These are phyloP conservation scores for Backusella tuberculispora DNA, from an alignment of 192 early-diverging fungal species.

Conservation along the genomic window DNA sequence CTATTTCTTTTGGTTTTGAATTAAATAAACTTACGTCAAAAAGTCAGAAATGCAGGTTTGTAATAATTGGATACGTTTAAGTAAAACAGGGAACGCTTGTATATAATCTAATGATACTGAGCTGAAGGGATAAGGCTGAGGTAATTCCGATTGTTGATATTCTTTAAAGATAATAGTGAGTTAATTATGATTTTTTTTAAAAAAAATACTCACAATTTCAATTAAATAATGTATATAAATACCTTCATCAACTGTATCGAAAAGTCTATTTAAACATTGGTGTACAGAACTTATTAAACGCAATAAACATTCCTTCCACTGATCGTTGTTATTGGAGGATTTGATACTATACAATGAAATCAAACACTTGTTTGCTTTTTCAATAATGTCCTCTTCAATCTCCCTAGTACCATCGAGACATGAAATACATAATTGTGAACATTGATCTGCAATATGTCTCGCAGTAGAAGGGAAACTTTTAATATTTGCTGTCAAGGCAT, in stretches of 20 bases:
- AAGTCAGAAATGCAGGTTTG: conserved; percentile 42
- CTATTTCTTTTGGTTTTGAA: too few relatives aligned
- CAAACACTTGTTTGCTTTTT: conserved; percentile 47
- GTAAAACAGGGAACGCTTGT: conserved; percentile 43
- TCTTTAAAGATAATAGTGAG: conserved; percentile 24
- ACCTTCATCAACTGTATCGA: conserved; percentile 61
- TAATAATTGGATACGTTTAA: conserved; percentile 38
- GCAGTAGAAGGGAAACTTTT: conserved; percentile 54
- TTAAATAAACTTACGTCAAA: conserved; percentile 40
- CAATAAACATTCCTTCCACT: conserved; percentile 48
- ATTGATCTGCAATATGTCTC: conserved; percentile 47
- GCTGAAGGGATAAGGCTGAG: not conserved
- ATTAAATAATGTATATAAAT: not conserved
- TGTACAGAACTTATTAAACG: conserved; percentile 54
- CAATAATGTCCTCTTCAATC: conserved; percentile 34
- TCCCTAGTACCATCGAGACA: conserved; percentile 51
- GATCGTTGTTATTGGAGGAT: conserved; percentile 30
- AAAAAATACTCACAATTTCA: too few relatives aligned
- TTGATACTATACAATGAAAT: conserved; percentile 44
- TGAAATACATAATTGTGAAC: conserved; percentile 51
- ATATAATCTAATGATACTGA: conserved; percentile 47
- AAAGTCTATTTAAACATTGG: conserved; percentile 47
- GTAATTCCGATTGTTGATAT: conserved; percentile 1
- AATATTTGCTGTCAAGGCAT: conserved; percentile 47
- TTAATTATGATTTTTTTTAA: not conserved